Evolutionary conservation across 139 green algal genomes (phyloP), one percentile per base, ranked within the genome.

Genomic region (Coelastrella sp.): DNA sequence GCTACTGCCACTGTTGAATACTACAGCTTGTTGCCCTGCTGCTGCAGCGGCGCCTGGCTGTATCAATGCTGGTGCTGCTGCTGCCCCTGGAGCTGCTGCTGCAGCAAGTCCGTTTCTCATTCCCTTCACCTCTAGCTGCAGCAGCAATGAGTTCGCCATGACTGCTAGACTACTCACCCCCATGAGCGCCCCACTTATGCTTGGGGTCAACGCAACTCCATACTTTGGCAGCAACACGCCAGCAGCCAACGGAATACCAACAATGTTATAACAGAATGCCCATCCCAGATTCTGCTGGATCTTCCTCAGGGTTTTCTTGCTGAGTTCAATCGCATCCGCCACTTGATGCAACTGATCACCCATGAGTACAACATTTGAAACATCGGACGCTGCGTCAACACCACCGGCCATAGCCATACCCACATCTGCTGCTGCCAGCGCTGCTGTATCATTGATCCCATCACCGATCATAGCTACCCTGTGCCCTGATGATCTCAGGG

Each of bases 391-490:
- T 81, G 76, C 94, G 85, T 93, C 90, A 62, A 94, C 89, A 3
- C 91, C 91, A 2, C 90, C 91, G 6, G 91, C 94, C 94, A 98
- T 97, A 3, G 96, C 96, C 32, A 98, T 94, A 74, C 96, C 96
- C 2, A 98, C 95, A 78, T 98, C 83, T 2, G 96, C 94, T 30
- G 89, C 88, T 11, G 95, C 95, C 40, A 98, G 92, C 7, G 96
- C 95, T 1, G 92, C 93, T 5, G 96, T 94, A 86, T 98, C 96
- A 73, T 98, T 98, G 59, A 98, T 90, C 40, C 96, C 95, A 66
- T 98, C 96, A 1, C 96, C 96, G 25, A 98, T 94, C 96, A 98
- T 97, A 23, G 92, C 94, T 51, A 98, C 95, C 35, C 50, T 25
- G 5, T 32, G 40, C 1, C 45, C 71, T 23, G 34, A 41, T 37